Evolutionary conservation across 1,139 yeast species (phyloP), one percentile per base, ranked within the genome.

Genomic region (Yamadazyma mexicana): DNA sequence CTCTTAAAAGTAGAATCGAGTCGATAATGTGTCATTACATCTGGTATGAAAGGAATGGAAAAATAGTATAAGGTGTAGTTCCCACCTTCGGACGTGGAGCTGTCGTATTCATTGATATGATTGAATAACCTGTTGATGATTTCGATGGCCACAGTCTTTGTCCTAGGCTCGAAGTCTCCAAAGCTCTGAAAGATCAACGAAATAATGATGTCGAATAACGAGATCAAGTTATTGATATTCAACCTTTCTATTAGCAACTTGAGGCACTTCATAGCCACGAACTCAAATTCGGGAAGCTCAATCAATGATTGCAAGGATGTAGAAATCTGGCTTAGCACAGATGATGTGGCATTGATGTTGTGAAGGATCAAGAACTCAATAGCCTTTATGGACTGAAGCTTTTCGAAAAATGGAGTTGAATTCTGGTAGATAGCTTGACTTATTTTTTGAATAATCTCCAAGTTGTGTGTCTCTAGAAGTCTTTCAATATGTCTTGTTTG

Each of bases 321-420:
- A 42, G 89, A 83, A 4, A 94, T 77, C 56, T 92, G 98, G 0
- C 97, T 96, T 26, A 91, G 66, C 0, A 95, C 92, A 4, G 88
- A 77, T 2, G 85, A 79, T 14, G 87, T 78, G 1, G 83, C 75
- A 3, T 71, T 58, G 4, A 81, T 79, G 22, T 86, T 72, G n/a
- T 81, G 72, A 37, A 73, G 69, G 16, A 87, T 79, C 29, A 91
- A 63, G 47, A 83, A 79, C 33, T 81, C 79, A 29, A 92, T 75
- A 0, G 96, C 96, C 39, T 79, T 68, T 7, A 92, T 71, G 1
- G 95, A 85, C 33, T 81, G 75, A 1, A 83, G 64, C 54, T 87
- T 87, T 41, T 87, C 91, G 39, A 82, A 68, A 50, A 76, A 82
- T 0, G 95, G 87, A 31, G 81, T 81, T 2, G 77, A 73, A 12